phyloP scores from a whole-genome alignment of 176 grass and related monocot genomes.

The Musa beccarii region DNA sequence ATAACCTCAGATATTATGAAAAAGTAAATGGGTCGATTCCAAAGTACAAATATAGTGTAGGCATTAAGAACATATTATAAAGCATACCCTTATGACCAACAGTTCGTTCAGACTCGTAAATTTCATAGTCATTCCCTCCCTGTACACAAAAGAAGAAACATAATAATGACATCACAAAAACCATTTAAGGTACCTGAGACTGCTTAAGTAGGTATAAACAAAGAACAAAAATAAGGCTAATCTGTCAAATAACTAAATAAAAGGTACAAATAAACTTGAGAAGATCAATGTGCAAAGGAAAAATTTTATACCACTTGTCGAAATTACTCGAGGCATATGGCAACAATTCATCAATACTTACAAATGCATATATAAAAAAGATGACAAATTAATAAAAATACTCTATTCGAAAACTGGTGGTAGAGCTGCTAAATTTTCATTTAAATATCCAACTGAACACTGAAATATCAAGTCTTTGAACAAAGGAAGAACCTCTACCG shows the following conservation, averaged over 20 bases:
- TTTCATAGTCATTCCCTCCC: slow-evolving; percentile 97
- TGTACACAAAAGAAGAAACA: slow-evolving; percentile 26
- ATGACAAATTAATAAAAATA: too few relatives aligned
- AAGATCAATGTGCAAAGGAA: neutral
- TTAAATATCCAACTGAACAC: too few relatives aligned
- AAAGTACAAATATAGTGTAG: neutral
- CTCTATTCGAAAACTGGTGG: too few relatives aligned
- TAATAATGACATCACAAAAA: neutral
- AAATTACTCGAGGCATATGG: neutral
- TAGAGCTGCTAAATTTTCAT: too few relatives aligned
- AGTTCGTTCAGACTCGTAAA: slow-evolving; percentile 92
- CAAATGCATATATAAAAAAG: too few relatives aligned
- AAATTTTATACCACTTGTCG: neutral
- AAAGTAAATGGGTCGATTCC: neutral
- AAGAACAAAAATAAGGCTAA: neutral
- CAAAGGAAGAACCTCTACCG: too few relatives aligned
- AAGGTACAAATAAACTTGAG: neutral
- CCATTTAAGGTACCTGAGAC: neutral
- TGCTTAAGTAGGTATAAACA: neutral
- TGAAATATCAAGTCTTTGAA: too few relatives aligned
- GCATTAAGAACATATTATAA: neutral
- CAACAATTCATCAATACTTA: neutral
- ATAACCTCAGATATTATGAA: neutral
- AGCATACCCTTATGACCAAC: slow-evolving; percentile 79
- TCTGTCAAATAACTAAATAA: neutral